Evolutionary conservation across 139 green algal species (phyloP), one percentile per base, ranked within the genome.

Genomic region (Ettlia oleoabundans): DNA sequence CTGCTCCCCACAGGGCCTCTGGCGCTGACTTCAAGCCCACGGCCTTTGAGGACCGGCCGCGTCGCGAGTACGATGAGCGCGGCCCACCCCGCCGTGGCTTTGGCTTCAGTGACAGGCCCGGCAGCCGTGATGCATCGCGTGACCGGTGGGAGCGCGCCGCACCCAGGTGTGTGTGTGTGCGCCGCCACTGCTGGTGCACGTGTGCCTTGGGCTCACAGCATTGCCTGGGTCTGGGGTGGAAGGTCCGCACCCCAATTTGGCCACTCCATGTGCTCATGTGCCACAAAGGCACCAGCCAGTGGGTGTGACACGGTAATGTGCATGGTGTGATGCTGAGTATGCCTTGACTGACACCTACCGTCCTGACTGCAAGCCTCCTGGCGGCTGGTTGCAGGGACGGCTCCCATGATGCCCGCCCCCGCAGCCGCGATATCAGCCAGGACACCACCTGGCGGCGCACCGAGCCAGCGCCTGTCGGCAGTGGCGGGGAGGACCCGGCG

Each of bases 21-120:
- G 62, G 74, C 32, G 61, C 40, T 22, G 77, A 87, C 40, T 47
- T 55, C 38, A 79, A 84, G 68, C 84, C 84, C 35, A 86, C 61
- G 33, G 86, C 30, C 18, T 83, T 82, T 84, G 62, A 81, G 58
- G 83, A 86, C 40, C 63, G 75, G 21, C 55, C 65, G 22, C 32
- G 72, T 15, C 73, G 82, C 33, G 77, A 63, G 66, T 82, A 83
- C 47, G 81, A 83, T 47, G 35, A 83, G 35, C 42, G 63, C 10
- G 33, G 41, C 42, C 40, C 38, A 32, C 69, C 65, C 63, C 32
- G 61, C 41, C 61, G 64, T 41, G 84, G 84, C 32, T 85, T 80
- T 77, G 70, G 71, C 38, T 70, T 78, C 52, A 42, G 70, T 30
- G 70, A 77, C 24, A 28, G 55, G 18, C 55, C 55, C 30, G 55